phyloP scores from a whole-genome alignment of 129 eudicot genomes.

The Deinandra increscens region DNA sequence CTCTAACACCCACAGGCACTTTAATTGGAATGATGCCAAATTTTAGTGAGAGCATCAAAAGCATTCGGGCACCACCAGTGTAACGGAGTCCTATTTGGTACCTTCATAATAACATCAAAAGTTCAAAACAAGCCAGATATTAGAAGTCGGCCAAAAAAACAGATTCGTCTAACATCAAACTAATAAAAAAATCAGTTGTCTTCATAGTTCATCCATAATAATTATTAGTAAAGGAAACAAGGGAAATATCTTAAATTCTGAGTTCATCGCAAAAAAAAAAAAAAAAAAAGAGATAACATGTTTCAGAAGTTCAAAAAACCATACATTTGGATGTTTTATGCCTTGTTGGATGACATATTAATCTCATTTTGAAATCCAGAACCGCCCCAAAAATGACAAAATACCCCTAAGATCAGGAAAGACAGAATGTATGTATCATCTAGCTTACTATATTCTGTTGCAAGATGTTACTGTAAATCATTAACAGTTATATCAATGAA shows the following conservation, averaged over 20 bases:
- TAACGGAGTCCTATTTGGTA: slow-evolving; percentile 96
- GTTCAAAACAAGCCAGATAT: not conserved
- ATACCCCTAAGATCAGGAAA: slow-evolving; percentile 15
- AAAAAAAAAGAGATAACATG: not conserved
- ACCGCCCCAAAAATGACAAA: not conserved
- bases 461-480: not conserved
- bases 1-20: slow-evolving; percentile 90
- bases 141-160: slow-evolving; percentile 6
- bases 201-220: slow-evolving; percentile 14
- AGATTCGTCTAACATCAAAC: slow-evolving; percentile 4
- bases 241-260: not conserved
- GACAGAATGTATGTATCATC: slow-evolving; percentile 18
- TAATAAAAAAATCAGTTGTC: not conserved
- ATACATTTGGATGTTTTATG: not conserved
- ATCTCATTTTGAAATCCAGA: not conserved
- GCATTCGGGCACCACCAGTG: slow-evolving; percentile 99
- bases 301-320: not conserved
- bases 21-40: slow-evolving; percentile 74
- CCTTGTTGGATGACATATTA: slow-evolving; percentile 1
- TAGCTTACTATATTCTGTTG: not conserved
- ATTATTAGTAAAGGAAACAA: not conserved
- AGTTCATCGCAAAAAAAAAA: not conserved
- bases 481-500: not conserved
- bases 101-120: slow-evolving; percentile 42
- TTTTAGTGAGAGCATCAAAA: slow-evolving; percentile 74